These are phyloP conservation scores for Fusarium poae DNA, from an alignment of 2,329 filamentous ascomycete species.

Conservation along the genomic window DNA sequence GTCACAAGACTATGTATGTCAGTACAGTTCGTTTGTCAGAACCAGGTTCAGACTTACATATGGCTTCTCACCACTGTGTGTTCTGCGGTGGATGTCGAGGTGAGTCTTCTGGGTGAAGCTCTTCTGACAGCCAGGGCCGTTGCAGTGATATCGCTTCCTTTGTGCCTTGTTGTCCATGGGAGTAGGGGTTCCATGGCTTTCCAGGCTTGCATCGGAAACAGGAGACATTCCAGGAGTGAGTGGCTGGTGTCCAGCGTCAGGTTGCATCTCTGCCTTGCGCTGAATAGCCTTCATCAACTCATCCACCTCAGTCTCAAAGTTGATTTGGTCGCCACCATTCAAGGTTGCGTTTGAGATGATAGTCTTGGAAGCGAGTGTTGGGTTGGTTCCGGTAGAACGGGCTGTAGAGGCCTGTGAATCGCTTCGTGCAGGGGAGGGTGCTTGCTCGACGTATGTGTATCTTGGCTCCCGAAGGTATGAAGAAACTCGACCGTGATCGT, in stretches of 20 bases:
- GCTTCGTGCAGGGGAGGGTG: conserved; percentile 53
- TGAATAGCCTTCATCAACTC: conserved; percentile 91
- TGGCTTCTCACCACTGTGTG: conserved; percentile 90
- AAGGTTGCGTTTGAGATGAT: conserved; percentile 62
- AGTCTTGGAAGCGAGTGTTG: conserved; percentile 55
- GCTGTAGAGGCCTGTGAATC: conserved; percentile 51
- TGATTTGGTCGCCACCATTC: conserved; percentile 63
- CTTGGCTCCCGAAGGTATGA: conserved; percentile 48
- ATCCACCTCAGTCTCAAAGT: conserved; percentile 87
- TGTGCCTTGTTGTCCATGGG: conserved; percentile 48
- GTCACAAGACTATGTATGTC: conserved; percentile 70
- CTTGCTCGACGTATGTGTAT: conserved; percentile 52
- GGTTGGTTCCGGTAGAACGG: conserved; percentile 46
- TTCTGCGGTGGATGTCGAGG: conserved; percentile 87
- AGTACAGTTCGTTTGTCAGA: conserved; percentile 25
- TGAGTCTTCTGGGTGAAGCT: conserved; percentile 93
- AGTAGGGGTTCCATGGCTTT: conserved; percentile 40
- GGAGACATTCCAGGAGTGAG: conserved; percentile 47
- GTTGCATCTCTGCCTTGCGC: conserved; percentile 64
- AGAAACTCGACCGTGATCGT: conserved; percentile 43
- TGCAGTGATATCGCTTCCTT: conserved; percentile 78
- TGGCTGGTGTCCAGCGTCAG: conserved; percentile 47
- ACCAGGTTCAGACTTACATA: conserved; percentile 74
- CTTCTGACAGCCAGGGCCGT: conserved; percentile 80
- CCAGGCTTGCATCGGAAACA: conserved; percentile 40